Evolutionary conservation across 139 green algal species (phyloP).

Genomic region (Coelastrella sp.): DNA sequence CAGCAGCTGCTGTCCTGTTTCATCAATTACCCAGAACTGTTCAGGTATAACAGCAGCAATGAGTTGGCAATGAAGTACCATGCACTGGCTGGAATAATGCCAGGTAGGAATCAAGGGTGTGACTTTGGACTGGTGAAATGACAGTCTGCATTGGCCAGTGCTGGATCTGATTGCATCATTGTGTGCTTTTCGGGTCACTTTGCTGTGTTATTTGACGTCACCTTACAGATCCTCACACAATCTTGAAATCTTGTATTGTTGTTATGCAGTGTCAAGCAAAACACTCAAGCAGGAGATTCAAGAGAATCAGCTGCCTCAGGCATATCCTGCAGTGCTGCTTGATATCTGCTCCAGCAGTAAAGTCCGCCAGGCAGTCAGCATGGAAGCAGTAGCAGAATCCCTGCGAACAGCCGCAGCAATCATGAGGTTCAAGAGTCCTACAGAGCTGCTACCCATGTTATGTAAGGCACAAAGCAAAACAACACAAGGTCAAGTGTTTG

Average conservation of each 20-base stretch:
- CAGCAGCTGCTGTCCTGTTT: neutral
- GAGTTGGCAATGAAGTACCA: neutral
- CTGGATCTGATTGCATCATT: neutral
- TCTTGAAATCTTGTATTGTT: too few species aligned
- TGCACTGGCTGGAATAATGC: neutral
- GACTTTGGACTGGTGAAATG: neutral
- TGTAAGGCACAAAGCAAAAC: neutral
- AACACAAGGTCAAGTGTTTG: neutral
- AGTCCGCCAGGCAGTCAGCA: neutral
- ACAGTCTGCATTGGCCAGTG: neutral
- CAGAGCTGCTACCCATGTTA: constrained; percentile 27
- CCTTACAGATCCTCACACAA: too few species aligned
- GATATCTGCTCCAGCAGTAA: neutral
- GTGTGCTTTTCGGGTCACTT: neutral
- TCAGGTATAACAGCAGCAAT: neutral
- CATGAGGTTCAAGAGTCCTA: neutral
- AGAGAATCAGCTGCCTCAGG: neutral
- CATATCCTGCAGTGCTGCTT: neutral
- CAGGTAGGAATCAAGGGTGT: neutral
- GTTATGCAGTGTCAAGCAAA: too few species aligned
- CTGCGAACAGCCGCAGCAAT: constrained; percentile 2
- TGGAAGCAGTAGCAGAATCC: neutral
- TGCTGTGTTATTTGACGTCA: too few species aligned
- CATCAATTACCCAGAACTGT: neutral
- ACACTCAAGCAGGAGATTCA: too few species aligned